These are phyloP conservation scores for Scheffersomyces titani DNA, from an alignment of 1,139 yeast genomes.

Conservation along the genomic window DNA sequence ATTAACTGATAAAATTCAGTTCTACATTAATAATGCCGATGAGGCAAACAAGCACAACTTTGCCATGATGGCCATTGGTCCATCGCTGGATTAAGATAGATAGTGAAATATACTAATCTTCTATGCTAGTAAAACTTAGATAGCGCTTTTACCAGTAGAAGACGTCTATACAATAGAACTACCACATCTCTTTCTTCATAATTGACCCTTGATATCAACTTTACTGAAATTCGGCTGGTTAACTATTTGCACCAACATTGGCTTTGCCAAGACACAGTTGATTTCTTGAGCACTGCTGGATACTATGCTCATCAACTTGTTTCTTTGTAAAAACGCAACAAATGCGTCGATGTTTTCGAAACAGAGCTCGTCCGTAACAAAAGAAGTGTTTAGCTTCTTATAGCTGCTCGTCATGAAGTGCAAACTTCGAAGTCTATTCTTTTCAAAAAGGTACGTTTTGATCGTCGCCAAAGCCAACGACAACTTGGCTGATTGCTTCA, in stretches of 20 bases:
- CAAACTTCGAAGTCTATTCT: slow-evolving; percentile 64
- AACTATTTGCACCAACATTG: slow-evolving; percentile 40
- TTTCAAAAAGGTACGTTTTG: slow-evolving; percentile 44
- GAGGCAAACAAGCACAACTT: slow-evolving; percentile 61
- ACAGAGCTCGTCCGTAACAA: slow-evolving; percentile 49
- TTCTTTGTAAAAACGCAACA: slow-evolving; percentile 39
- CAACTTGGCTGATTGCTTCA: slow-evolving; percentile 16
- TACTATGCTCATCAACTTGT: slow-evolving; percentile 41
- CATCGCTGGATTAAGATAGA: slow-evolving; percentile 39
- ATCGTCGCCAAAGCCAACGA: slow-evolving; percentile 30
- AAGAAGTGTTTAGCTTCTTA: slow-evolving; percentile 51
- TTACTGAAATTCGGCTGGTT: slow-evolving; percentile 51
- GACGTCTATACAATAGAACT: neutral
- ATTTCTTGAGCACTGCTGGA: slow-evolving; percentile 26
- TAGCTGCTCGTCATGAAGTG: slow-evolving; percentile 61
- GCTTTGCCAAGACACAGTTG: slow-evolving; percentile 51
- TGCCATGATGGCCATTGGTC: slow-evolving; percentile 69
- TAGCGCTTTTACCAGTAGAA: neutral
- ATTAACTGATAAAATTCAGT: slow-evolving; percentile 57
- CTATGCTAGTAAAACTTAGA: neutral
- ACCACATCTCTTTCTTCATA: slow-evolving; percentile 25
- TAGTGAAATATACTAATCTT: neutral
- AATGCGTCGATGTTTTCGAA: slow-evolving; percentile 34
- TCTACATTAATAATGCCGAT: slow-evolving; percentile 64
- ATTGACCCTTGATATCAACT: slow-evolving; percentile 92